Base-by-base conservation (phyloP, 257 asterid genomes). In the Salvia rosmarinus region DNA sequence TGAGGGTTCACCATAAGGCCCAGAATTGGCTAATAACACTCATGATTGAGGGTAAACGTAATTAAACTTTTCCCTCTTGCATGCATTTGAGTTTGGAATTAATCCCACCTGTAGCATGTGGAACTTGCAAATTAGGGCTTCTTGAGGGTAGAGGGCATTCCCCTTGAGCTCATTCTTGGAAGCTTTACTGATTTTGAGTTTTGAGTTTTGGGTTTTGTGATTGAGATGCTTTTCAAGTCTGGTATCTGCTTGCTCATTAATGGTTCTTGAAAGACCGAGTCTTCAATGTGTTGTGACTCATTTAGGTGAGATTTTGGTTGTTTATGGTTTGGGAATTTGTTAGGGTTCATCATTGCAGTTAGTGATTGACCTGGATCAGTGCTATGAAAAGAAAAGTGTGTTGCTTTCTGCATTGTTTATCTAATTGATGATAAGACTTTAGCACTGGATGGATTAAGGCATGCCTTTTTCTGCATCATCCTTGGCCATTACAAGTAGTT, bases 81-180 rank as follows among this genome's bases (percentile, higher is more conserved):
- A 68, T 78, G 80, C 84, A 78, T 73, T 71, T 67, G 21, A 73
- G 76, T 70, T 75, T 68, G 81, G 74, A 78, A 67, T 47, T 72
- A 5, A 73, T 76, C 74, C 46, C 17, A 59, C 75, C 60, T 79
- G 69, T 59, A 63, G 63, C 70, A 4, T 68, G 30, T 67, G 60
- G 39, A 9, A 19, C 23, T 28, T 57, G 72, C 43, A 16, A 67
- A 51, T 57, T 73, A 77, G 82, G 79, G 77, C 66, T 73, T 66
- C 19, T 10, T n/a, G 67, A 66, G 35, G 70, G 55, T 43, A 66
- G 44, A 64, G 66, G 60, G 34, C 59, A 62, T 28, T 57, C 63
- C 32, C 25, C 19, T 67, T 76, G 28, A 67, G 68, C 47, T 55
- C 16, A 20, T 30, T 44, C 5, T 47, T 35, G 75, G 62, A 20